A percentile compares a stretch with the other conserved stretches of the same genome.
These are phyloP conservation scores for Comarum palustre DNA, from an alignment of 306 rosid genomes.

Conservation along the genomic window DNA sequence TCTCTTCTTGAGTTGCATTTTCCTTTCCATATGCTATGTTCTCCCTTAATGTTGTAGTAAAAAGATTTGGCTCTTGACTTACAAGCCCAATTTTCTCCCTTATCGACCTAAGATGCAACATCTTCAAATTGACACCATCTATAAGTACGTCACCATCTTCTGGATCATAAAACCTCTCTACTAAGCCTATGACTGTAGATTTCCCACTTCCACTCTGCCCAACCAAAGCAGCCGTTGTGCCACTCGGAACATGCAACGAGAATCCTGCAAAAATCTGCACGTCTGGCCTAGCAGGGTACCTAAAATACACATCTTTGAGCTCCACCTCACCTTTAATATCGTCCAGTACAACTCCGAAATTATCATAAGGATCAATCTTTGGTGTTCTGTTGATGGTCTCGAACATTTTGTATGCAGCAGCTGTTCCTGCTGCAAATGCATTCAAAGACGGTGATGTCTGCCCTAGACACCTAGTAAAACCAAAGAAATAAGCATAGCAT, in stretches of 20 bases:
- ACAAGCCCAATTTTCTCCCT: conserved; percentile 79
- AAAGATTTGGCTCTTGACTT: conserved; percentile 78
- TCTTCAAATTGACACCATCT: conserved; percentile 67
- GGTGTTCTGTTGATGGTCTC: conserved; percentile 70
- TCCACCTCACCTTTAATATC: conserved; percentile 72
- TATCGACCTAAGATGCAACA: conserved; percentile 58
- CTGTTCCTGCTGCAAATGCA: conserved; percentile 83
- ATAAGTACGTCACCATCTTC: conserved; percentile 73
- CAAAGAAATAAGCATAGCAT: neutral
- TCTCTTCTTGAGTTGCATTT: conserved; percentile 66
- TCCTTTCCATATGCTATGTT: conserved; percentile 82
- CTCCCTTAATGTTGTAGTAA: conserved; percentile 57
- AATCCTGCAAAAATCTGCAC: conserved; percentile 75
- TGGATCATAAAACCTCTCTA: conserved; percentile 90
- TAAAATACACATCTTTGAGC: conserved; percentile 65
- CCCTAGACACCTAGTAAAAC: conserved; percentile 54
- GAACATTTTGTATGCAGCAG: conserved; percentile 88
- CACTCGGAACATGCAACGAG: conserved; percentile 60
- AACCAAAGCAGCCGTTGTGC: conserved; percentile 74
- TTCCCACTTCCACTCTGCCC: conserved; percentile 98
- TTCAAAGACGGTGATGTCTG: conserved; percentile 73
- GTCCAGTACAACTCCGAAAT: conserved; percentile 50
- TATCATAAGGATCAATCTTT: conserved; percentile 61
- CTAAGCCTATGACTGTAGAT: conserved; percentile 67
- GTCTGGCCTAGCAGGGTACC: conserved; percentile 79